Evolutionary conservation across 2,329 filamentous ascomycete genomes (phyloP).

Genomic region (Fonsecaea nubica): DNA sequence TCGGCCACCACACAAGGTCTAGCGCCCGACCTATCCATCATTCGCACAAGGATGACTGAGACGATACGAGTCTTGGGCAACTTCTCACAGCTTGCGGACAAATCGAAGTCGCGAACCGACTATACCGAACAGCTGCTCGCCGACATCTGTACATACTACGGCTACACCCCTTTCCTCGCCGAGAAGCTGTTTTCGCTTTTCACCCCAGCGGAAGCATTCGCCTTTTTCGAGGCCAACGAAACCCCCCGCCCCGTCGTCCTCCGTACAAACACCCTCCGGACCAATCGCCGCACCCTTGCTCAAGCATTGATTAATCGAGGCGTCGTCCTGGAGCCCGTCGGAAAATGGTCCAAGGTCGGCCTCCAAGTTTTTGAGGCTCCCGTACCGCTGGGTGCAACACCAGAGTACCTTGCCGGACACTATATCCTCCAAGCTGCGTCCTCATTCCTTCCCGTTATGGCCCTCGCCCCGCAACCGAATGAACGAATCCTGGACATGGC

Average conservation of each 20-base stretch:
- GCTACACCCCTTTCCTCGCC: conserved; percentile 91
- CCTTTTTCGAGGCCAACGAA: conserved; percentile 99
- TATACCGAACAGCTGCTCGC: conserved; percentile 86
- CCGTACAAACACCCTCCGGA: conserved; percentile 91
- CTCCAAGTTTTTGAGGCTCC: conserved; percentile 94
- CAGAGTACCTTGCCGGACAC: conserved; percentile 95
- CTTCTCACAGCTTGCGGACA: conserved; percentile 80
- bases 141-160: conserved; percentile 96
- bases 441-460: conserved; percentile 97
- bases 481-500: conserved; percentile 95
- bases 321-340: conserved; percentile 93
- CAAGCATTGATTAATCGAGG: conserved; percentile 95
- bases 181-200: conserved; percentile 96
- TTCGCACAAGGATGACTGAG: conserved; percentile 88
- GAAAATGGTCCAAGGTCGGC: conserved; percentile 98
- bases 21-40: conserved; percentile 86
- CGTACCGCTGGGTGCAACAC: conserved; percentile 87
- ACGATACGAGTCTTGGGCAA: conserved; percentile 90
- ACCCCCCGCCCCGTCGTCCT: conserved; percentile 91
- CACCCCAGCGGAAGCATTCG: conserved; percentile 89
- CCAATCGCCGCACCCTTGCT: conserved; percentile 77
- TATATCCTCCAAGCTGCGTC: conserved; percentile 98
- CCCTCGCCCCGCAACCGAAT: conserved; percentile 88
- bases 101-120: conserved; percentile 81
- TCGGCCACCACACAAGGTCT: conserved; percentile 69